Base-by-base conservation (phyloP, 768 basidiomycete genomes). In the Wakefieldia striispora region DNA sequence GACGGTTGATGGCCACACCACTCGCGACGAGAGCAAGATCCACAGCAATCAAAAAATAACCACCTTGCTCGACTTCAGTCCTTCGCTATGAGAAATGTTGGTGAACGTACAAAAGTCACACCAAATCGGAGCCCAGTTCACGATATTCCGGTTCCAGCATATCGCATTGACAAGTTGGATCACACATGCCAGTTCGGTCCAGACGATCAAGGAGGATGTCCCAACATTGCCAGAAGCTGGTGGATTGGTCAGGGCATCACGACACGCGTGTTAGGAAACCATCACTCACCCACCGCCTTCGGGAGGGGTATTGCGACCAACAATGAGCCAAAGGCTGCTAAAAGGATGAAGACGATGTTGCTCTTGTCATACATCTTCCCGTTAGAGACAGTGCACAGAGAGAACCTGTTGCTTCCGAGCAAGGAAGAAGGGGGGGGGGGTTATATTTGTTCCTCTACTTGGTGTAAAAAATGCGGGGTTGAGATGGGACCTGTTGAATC, bases 71-170 rank as follows among this genome's bases (percentile, higher is more conserved):
- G 12, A 42, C 4, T 11, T 59, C 8, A 60, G 44, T 26, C 2
- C 14, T n/a, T 23, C 11, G n/a, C 4, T 29, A 24, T 1, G 2
- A 40, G 12, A 3, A 16, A 38, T 19, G 19, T 19, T 14, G 33
- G 8, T 19, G 16, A 10, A 61, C 78, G 50, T 45, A 82, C 81
- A 70, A 40, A 83, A 77, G 59, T 83, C 81, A 58, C 82, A 82
- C 75, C 77, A 83, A 8, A 70, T 66, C 0, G 77, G 77, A 0
- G 65, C 51, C 21, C 51, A 48, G 52, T 74, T 62, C 2, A 51
- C 51, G 20, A 58, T 45, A 20, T 62, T 70, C 13, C 64, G 54
- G 29, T 58, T 56, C 74, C 74, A 78, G n/a, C 70, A 53, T 43
- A 66, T 68, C 57, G 57, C 70, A 55, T 75, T 72, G 36, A 70